These are phyloP conservation scores for Candida adriatica DNA, from an alignment of 805 yeast genomes.

Conservation along the genomic window DNA sequence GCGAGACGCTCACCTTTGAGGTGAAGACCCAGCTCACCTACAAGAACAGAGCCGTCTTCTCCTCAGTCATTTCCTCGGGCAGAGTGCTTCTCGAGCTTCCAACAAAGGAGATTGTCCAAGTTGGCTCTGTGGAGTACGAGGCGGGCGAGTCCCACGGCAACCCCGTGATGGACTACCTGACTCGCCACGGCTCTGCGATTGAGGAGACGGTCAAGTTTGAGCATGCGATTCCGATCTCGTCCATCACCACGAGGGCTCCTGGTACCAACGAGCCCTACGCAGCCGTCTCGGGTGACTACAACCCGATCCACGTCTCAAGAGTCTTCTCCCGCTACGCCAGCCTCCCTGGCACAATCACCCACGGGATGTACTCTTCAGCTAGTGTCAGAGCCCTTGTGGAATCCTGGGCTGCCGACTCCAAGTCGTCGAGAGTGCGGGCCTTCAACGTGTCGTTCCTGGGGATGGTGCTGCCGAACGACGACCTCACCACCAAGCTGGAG, in stretches of 20 bases:
- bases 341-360: constrained; percentile 96
- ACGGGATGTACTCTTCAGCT: constrained; percentile 98
- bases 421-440: constrained; percentile 92
- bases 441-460: constrained; percentile 87
- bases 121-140: constrained; percentile 79
- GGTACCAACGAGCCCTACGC: constrained; percentile 96
- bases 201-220: constrained; percentile 93
- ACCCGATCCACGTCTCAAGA: constrained; percentile 96
- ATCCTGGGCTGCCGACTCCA: constrained; percentile 97
- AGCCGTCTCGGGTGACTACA: constrained; percentile 95
- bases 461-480: constrained; percentile 96
- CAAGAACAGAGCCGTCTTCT: constrained; percentile 68
- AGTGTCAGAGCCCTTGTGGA: constrained; percentile 92
- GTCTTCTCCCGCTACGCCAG: constrained; percentile 90
- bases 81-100: constrained; percentile 83
- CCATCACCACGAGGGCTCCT: constrained; percentile 67
- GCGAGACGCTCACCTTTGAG: constrained; percentile 82
- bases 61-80: constrained; percentile 80
- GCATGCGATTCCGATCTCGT: constrained; percentile 78
- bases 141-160: constrained; percentile 94
- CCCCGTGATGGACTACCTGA: constrained; percentile 91
- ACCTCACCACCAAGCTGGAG: constrained; percentile 77
- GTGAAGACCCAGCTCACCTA: constrained; percentile 77
- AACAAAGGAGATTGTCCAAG: constrained; percentile 78
- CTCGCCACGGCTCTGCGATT: constrained; percentile 86